These are phyloP conservation scores for Medicago ruthenica DNA, from an alignment of 306 rosid species.

Conservation along the genomic window DNA sequence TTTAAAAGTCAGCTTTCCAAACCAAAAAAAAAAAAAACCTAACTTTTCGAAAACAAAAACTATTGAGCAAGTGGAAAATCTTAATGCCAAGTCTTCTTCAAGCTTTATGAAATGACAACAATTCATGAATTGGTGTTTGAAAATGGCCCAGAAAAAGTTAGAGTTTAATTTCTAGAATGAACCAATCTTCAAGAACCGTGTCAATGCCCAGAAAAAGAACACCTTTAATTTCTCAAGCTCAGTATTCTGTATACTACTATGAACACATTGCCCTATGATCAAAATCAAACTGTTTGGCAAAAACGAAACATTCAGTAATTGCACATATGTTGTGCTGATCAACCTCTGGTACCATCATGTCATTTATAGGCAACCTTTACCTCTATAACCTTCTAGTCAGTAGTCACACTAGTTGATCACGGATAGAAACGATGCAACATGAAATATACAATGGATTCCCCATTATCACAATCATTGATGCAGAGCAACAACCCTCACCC, in stretches of 20 bases:
- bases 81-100: not conserved
- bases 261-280: not conserved
- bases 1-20: not conserved
- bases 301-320: not conserved
- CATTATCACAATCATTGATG: slow-evolving; percentile 14
- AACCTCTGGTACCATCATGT: not conserved
- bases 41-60: too few relatives aligned
- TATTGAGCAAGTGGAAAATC: not conserved
- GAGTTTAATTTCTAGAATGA: not conserved
- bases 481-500: slow-evolving; percentile 21
- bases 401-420: not conserved
- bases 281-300: not conserved
- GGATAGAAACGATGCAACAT: not conserved
- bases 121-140: not conserved
- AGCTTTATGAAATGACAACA: not conserved
- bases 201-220: too few relatives aligned
- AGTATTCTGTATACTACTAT: not conserved
- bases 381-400: not conserved
- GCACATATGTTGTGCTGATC: too few relatives aligned
- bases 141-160: not conserved
- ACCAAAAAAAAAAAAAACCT: too few relatives aligned
- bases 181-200: not conserved
- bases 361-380: not conserved
- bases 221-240: not conserved
- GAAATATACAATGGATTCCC: slow-evolving; percentile 30